Evolutionary conservation across 805 yeast genomes (phyloP).

Genomic region (Phaffomyces thermotolerans): DNA sequence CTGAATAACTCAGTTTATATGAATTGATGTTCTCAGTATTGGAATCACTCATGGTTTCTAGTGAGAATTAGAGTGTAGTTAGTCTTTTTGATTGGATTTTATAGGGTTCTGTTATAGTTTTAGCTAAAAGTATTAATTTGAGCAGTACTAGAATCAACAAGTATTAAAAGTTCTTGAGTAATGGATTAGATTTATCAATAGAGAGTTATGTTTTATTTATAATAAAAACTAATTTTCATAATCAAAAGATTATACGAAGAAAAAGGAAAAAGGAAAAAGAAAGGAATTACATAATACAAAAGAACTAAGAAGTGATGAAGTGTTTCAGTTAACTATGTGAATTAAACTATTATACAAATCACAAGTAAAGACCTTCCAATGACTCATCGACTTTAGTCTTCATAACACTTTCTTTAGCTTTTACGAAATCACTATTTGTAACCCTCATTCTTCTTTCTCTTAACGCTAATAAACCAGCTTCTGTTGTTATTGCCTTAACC

Average conservation of each 20-base stretch:
- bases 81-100: no score
- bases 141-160: no score
- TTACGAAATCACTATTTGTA: slow-evolving; percentile 85
- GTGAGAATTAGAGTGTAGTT: no score
- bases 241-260: not conserved
- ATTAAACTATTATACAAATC: not conserved
- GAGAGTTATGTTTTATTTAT: not conserved
- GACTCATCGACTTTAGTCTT: slow-evolving; percentile 96
- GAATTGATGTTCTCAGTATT: not conserved
- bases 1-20: slow-evolving; percentile 58
- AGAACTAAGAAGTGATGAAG: not conserved
- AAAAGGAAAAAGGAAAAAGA: not conserved
- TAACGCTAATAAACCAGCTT: slow-evolving; percentile 91
- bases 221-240: not conserved
- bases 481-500: slow-evolving; percentile 95
- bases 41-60: slow-evolving; percentile 1
- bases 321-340: not conserved
- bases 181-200: not conserved
- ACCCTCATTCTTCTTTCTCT: slow-evolving; percentile 98
- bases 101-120: no score
- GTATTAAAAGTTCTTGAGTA: no score
- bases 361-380: slow-evolving; percentile 77
- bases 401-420: slow-evolving; percentile 90
- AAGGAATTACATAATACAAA: not conserved
- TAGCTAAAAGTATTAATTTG: no score